Percentiles rank a stretch among this genome's conserved stretches.
Evolutionary conservation across 257 asterid genomes (phyloP).

Genomic region (Ilex aquifolium): DNA sequence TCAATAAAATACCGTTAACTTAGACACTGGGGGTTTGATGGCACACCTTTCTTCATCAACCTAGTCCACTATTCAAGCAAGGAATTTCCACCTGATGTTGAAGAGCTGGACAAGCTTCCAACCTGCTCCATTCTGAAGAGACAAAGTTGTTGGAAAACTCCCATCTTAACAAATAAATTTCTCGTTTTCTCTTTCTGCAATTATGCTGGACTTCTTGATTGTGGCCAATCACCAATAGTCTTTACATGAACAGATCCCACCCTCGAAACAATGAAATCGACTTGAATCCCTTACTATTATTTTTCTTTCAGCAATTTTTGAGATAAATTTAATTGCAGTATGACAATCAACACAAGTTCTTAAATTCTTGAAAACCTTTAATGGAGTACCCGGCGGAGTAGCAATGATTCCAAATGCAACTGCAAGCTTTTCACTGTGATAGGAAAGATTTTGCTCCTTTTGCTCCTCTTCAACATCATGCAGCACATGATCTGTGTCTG

Average conservation of each 20-base stretch:
- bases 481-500: slow-evolving; percentile 49
- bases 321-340: slow-evolving; percentile 61
- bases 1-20: no score
- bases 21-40: no score
- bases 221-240: slow-evolving; percentile 32
- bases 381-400: slow-evolving; percentile 37
- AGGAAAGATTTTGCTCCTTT: slow-evolving; percentile 51
- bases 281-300: slow-evolving; percentile 57
- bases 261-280: slow-evolving; percentile 61
- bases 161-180: no score
- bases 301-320: slow-evolving; percentile 47
- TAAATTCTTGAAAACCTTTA: slow-evolving; percentile 74
- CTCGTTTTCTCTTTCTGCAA: no score
- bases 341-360: slow-evolving; percentile 82
- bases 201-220: no score
- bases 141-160: no score
- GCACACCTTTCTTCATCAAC: no score
- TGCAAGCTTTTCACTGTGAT: slow-evolving; percentile 73
- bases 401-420: slow-evolving; percentile 64
- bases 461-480: slow-evolving; percentile 86
- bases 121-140: no score
- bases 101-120: no score
- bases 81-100: no score
- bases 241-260: slow-evolving; percentile 57
- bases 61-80: no score